These are phyloP conservation scores for Bonia amplexicaulis DNA, from an alignment of 176 grass and related monocot genomes.

Conservation along the genomic window DNA sequence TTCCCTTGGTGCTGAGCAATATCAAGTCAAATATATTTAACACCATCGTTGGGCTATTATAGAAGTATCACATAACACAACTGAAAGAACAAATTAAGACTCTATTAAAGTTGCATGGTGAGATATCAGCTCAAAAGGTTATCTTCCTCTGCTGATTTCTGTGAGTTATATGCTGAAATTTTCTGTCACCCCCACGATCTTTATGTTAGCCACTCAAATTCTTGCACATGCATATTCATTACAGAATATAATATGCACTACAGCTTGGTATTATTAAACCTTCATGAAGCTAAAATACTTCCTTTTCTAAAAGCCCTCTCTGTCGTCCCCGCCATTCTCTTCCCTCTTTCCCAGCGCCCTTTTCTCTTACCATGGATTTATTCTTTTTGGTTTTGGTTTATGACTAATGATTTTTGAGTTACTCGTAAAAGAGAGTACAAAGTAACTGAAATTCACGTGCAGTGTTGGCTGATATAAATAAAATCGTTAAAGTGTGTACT, in stretches of 20 bases:
- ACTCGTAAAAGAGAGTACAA: no score
- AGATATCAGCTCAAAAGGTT: not conserved
- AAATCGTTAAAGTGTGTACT: no score
- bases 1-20: not conserved
- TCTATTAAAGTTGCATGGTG: not conserved
- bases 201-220: not conserved
- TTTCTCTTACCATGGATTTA: not conserved
- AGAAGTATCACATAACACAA: not conserved
- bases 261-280: not conserved
- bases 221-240: not conserved
- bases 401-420: no score
- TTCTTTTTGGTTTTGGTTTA: no score
- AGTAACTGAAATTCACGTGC: no score
- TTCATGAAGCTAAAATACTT: not conserved
- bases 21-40: not conserved
- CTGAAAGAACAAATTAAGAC: not conserved
- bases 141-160: not conserved
- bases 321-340: not conserved
- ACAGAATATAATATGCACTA: not conserved
- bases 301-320: not conserved
- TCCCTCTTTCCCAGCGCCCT: not conserved
- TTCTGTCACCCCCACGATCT: not conserved
- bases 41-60: not conserved
- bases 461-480: no score
- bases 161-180: not conserved